Evolutionary conservation across 768 basidiomycete genomes (phyloP).

Genomic region (Xerocomellus amylosporus): DNA sequence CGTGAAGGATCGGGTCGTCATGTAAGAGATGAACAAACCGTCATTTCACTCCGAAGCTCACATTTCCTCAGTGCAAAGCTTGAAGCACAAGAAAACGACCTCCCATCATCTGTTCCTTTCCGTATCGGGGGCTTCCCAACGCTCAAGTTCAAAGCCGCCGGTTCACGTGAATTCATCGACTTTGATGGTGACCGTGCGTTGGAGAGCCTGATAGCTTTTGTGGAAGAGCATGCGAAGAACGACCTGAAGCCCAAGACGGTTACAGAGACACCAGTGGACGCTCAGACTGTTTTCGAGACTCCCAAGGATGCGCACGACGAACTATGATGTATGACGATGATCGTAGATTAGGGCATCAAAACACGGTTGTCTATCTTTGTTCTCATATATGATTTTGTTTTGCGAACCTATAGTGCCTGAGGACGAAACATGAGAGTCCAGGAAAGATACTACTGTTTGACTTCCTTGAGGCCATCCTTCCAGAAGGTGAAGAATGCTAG

Average conservation of each 20-base stretch:
- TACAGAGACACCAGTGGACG: constrained; percentile 19
- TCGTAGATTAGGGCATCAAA: constrained; percentile 18
- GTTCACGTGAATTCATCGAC: constrained; percentile 80
- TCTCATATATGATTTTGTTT: constrained; percentile 17
- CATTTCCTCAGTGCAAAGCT: constrained; percentile 73
- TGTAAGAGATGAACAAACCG: constrained; percentile 49
- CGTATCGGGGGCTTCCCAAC: constrained; percentile 89
- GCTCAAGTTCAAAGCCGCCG: constrained; percentile 93
- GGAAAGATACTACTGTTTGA: constrained; percentile 54
- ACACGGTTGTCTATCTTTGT: constrained; percentile 21
- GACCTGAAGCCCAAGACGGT: constrained; percentile 44
- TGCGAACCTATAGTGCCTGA: constrained; percentile 3
- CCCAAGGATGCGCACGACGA: constrained; percentile 29
- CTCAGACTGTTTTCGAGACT: constrained; percentile 26
- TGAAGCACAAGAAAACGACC: constrained; percentile 95
- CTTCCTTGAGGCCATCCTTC: constrained; percentile 88
- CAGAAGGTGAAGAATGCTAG: constrained; percentile 91
- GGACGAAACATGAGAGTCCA: background rate
- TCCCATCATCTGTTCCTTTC: constrained; percentile 88
- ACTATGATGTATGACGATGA: constrained; percentile 19
- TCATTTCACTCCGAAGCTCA: constrained; percentile 2
- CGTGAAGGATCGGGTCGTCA: constrained; percentile 70
- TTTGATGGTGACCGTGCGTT: constrained; percentile 91
- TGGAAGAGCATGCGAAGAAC: constrained; percentile 81
- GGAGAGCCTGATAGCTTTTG: constrained; percentile 80